Percentiles rank a stretch among this genome's conserved stretches.
Evolutionary conservation across 192 early-diverging fungal genomes (phyloP).

Genomic region (Coemansia reversa): DNA sequence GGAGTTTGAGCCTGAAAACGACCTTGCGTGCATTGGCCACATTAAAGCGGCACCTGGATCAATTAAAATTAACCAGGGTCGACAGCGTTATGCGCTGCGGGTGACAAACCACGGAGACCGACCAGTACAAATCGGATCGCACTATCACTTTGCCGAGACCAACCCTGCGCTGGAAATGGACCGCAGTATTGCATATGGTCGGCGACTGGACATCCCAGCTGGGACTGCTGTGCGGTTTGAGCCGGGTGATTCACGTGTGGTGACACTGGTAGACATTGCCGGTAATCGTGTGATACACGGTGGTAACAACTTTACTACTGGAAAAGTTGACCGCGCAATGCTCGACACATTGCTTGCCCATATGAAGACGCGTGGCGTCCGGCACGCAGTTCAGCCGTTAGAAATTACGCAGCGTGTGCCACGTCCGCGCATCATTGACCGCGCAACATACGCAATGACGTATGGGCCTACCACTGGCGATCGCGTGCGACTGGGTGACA

Average conservation of each 20-base stretch:
- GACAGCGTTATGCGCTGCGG: conserved; percentile 63
- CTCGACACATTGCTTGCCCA: conserved; percentile 11
- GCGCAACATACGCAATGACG: conserved; percentile 81
- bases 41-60: conserved; percentile 64
- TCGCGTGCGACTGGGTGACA: conserved; percentile 83
- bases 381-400: conserved; percentile 60
- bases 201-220: conserved; percentile 87
- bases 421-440: conserved; percentile 66
- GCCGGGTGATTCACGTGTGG: conserved; percentile 87
- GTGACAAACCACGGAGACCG: conserved; percentile 95
- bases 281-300: conserved; percentile 78
- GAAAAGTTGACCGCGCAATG: conserved; percentile 60
- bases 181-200: conserved; percentile 78
- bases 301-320: conserved; percentile 81
- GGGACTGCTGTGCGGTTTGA: conserved; percentile 96
- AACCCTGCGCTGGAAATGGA: conserved; percentile 83
- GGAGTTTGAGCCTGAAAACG: conserved; percentile 46
- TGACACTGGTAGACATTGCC: conserved; percentile 79
- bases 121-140: conserved; percentile 92
- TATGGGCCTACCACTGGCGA: conserved; percentile 95
- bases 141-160: conserved; percentile 95
- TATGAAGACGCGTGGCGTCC: conserved; percentile 35
- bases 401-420: conserved; percentile 49
- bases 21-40: conserved; percentile 59
- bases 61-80: conserved; percentile 77